phyloP scores from a whole-genome alignment of 805 yeast genomes.

The Nakazawaea wickerhamii region DNA sequence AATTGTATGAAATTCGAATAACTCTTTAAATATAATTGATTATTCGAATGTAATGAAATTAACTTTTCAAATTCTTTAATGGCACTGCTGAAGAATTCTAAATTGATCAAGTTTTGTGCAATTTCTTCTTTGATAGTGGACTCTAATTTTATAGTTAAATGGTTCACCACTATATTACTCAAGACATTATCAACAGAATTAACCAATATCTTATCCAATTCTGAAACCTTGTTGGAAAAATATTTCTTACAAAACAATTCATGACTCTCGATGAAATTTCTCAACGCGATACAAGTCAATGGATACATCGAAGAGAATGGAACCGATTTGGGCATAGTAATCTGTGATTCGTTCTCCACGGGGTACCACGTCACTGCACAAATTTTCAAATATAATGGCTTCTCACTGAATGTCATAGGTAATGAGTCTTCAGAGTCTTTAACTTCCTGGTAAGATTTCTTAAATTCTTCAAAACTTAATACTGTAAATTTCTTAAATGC shows the following conservation, averaged over 20 bases:
- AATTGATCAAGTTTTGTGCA: slow-evolving; percentile 81
- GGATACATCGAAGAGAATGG: slow-evolving; percentile 91
- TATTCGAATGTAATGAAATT: slow-evolving; percentile 29
- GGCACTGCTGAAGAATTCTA: slow-evolving; percentile 80
- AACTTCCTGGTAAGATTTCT: slow-evolving; percentile 52
- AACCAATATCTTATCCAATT: slow-evolving; percentile 54
- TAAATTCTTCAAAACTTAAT: slow-evolving; percentile 48
- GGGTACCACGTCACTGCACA: slow-evolving; percentile 66
- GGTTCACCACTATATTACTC: slow-evolving; percentile 57
- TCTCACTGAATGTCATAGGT: slow-evolving; percentile 70
- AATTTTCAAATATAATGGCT: slow-evolving; percentile 55
- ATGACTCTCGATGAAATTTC: slow-evolving; percentile 59
- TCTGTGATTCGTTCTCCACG: slow-evolving; percentile 34
- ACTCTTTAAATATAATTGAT: slow-evolving; percentile 35
- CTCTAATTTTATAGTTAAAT: slow-evolving; percentile 55
- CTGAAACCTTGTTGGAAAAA: slow-evolving; percentile 57
- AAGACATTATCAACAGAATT: slow-evolving; percentile 65
- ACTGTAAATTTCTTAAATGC: slow-evolving; percentile 60
- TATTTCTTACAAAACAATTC: slow-evolving; percentile 60
- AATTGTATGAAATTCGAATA: slow-evolving; percentile 48
- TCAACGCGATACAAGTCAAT: slow-evolving; percentile 72
- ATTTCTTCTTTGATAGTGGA: slow-evolving; percentile 83
- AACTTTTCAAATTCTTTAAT: slow-evolving; percentile 59
- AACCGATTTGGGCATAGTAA: slow-evolving; percentile 52
- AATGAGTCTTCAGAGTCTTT: slow-evolving; percentile 80